Evolutionary conservation across 768 basidiomycete genomes (phyloP).

Genomic region (Psilocybe sp.): DNA sequence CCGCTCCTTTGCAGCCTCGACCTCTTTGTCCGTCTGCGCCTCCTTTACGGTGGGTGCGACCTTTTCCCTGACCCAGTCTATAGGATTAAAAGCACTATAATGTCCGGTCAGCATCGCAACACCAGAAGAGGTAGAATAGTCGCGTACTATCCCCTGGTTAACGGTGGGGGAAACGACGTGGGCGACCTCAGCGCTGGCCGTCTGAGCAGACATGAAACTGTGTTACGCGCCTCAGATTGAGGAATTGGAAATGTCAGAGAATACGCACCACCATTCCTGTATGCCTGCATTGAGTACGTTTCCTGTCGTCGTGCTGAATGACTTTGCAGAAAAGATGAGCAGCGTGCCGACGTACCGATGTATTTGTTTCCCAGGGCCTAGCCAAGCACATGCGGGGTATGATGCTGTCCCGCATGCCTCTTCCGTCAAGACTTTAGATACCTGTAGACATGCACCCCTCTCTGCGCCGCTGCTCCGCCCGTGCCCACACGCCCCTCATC

Average conservation of each 20-base stretch:
- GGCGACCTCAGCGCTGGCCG: conserved; percentile 5
- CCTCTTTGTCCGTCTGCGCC: conserved; percentile 41
- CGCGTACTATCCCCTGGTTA: conserved; percentile 17
- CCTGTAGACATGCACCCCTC: conserved; percentile 20
- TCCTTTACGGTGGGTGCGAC: conserved; percentile 47
- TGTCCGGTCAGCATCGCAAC: background rate
- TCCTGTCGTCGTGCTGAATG: no score
- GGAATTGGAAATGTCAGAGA: no score
- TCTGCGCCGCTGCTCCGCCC: conserved; percentile 29
- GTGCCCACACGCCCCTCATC: conserved; percentile 58
- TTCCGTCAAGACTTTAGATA: background rate
- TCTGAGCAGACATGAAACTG: conserved; percentile 7
- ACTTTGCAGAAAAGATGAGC: no score
- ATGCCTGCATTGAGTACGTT: no score
- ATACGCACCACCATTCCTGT: no score
- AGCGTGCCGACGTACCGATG: no score
- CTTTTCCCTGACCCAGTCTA: conserved; percentile 64
- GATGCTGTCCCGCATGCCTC: background rate
- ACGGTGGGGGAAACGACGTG: conserved; percentile 4
- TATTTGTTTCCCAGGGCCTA: no score
- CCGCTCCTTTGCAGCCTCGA: conserved; percentile 42
- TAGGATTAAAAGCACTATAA: conserved; percentile 51
- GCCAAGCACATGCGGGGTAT: no score
- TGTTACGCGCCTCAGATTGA: no score
- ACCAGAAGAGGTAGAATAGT: background rate